Evolutionary conservation across 805 yeast species (phyloP).

Genomic region (Cyberlindnera mrakii): DNA sequence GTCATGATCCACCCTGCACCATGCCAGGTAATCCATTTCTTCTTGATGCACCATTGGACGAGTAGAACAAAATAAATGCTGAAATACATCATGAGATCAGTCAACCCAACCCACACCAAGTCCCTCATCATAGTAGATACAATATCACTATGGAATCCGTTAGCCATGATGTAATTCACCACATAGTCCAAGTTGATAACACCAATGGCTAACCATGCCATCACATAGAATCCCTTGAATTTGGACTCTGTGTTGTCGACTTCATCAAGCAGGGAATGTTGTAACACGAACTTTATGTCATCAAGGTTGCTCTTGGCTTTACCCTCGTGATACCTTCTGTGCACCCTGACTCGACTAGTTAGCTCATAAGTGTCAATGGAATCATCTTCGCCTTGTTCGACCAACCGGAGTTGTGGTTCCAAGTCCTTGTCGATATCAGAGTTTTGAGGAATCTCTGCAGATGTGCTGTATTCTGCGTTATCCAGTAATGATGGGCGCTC

Average conservation of each 20-base stretch:
- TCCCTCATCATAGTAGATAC: slow-evolving; percentile 53
- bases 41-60: slow-evolving; percentile 50
- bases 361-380: slow-evolving; percentile 15
- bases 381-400: not conserved
- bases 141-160: slow-evolving; percentile 50
- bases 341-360: slow-evolving; percentile 12
- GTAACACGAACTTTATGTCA: slow-evolving; percentile 20
- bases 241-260: slow-evolving; percentile 12
- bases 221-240: slow-evolving; percentile 76
- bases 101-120: slow-evolving; percentile 58
- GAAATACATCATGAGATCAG: slow-evolving; percentile 73
- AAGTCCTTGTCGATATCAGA: not conserved
- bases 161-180: slow-evolving; percentile 43
- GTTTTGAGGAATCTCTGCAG: not conserved
- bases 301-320: slow-evolving; percentile 20
- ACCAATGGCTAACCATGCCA: slow-evolving; percentile 61
- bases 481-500: slow-evolving; percentile 9
- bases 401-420: slow-evolving; percentile 1
- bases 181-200: slow-evolving; percentile 41
- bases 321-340: slow-evolving; percentile 20
- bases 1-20: slow-evolving; percentile 59
- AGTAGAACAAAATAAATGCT: slow-evolving; percentile 53
- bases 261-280: slow-evolving; percentile 21
- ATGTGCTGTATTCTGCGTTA: slow-evolving; percentile 4
- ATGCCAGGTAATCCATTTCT: slow-evolving; percentile 51